Base-by-base conservation (phyloP, 176 grass and related monocot genomes). In the Oryza glaberrima region DNA sequence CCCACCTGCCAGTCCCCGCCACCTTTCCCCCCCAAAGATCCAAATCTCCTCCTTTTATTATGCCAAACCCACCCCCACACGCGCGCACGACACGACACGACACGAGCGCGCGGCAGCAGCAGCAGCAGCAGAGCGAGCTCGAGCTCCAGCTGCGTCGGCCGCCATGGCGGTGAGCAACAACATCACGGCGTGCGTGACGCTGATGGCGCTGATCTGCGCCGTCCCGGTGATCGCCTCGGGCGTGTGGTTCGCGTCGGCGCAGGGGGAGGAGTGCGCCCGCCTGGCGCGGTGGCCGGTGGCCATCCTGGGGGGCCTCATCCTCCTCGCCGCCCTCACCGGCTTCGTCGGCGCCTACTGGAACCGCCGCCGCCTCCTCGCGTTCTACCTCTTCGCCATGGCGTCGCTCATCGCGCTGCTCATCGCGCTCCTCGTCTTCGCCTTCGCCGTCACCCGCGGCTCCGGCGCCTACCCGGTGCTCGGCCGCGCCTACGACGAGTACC, bases 341-440 rank as follows among this genome's bases (percentile, higher is more conserved):
- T 98, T 98, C 83, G 91, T 98, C 11, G 96, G 96, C 10, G 96
- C 96, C 3, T 95, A 92, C 87, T 98, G 89, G 91, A 94, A 95
- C 85, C 90, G 85, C 19, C 80, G 88, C 41, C 56, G 96, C 71
- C 96, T 98, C 13, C 96, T 98, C 4, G 93, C 89, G 15, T 70
- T 90, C 91, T 98, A 98, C 91, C 96, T 95, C 77, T 95, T 90
- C 89, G 84, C 89, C 87, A 98, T 95, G 96, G 96, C 83, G 13
- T 51, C 46, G 6, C 93, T 98, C 83, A 75, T 98, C 40, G 77
- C 81, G 44, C 72, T 95, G 16, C 96, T 98, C 91, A 73, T 98
- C 72, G 82, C 22, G 35, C 88, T 98, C 30, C 89, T 98, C 67
- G 81, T 84, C 81, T 94, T 95, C 61, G 93, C 96, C 85, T 98